Evolutionary conservation across 768 basidiomycete genomes (phyloP), one percentile per base, ranked within the genome.

Genomic region (Holtermannia corniformis): DNA sequence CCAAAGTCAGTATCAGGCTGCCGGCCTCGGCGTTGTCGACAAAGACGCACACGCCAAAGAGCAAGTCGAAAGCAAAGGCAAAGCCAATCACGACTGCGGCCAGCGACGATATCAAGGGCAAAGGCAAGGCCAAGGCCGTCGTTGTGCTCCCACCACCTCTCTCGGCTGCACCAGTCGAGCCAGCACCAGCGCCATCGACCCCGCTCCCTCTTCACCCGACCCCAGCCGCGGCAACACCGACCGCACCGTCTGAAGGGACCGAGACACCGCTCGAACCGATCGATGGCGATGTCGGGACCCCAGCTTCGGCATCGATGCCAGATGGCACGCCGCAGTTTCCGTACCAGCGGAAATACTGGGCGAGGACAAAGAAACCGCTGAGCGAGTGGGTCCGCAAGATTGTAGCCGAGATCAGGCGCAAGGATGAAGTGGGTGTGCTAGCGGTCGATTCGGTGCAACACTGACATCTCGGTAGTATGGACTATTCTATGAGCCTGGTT

Each of bases 311-410:
- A n/a, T n/a, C n/a, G n/a, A n/a, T n/a, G n/a, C n/a, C n/a, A n/a
- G n/a, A n/a, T n/a, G n/a, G n/a, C n/a, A n/a, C n/a, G n/a, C n/a
- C n/a, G 48, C n/a, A 58, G 27, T 28, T 54, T 49, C 41, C 48
- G 28, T 16, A 54, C 43, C 41, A 68, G 37, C 82, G 71, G n/a
- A 82, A 65, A 11, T 73, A 70, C 60, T 81, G 81, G 41, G 83
- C 78, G 47, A 62, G 62, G 26, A 19, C 59, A 13, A 63, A 64
- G 54, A 62, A 58, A 47, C 68, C 66, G 4, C 41, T 71, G 41
- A 65, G 62, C 53, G 70, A 71, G 44, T 42, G 65, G 23, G 16
- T 64, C 32, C 54, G 48, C n/a, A 68, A 61, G 56, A 52, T 68
- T 16, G 47, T 71, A 52, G 48, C 53, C 7, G 67, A 71, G 51